Evolutionary conservation across 202 grass and related monocot species (phyloP).

Genomic region (Bolboschoenoplectus hybrid): DNA sequence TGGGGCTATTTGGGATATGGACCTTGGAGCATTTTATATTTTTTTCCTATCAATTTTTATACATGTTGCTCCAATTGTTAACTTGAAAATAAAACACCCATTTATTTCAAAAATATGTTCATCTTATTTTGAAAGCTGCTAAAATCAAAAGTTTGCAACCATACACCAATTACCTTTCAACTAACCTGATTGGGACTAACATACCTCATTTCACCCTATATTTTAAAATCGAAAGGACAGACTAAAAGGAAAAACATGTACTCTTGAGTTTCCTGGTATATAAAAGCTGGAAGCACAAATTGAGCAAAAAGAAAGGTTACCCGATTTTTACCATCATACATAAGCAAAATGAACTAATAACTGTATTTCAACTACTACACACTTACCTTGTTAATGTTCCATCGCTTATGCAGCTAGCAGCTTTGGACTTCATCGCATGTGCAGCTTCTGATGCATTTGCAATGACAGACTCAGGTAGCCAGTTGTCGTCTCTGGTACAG

Average conservation of each 20-base stretch:
- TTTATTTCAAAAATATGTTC: not conserved
- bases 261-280: not conserved
- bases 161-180: not conserved
- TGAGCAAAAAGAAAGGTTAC: not conserved
- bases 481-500: slow-evolving; percentile 88
- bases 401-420: slow-evolving; percentile 67
- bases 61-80: not conserved
- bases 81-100: not conserved
- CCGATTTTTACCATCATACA: not conserved
- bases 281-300: not conserved
- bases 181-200: not conserved
- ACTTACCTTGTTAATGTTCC: slow-evolving; percentile 20
- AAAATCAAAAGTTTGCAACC: not conserved
- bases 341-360: not conserved
- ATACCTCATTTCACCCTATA: not conserved
- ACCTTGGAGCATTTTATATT: not conserved
- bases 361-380: not conserved
- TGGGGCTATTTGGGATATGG: not conserved
- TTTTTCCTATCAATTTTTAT: not conserved
- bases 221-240: not conserved
- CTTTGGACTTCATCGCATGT: slow-evolving; percentile 94
- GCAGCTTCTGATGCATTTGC: slow-evolving; percentile 95
- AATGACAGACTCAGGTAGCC: slow-evolving; percentile 93
- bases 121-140: not conserved
- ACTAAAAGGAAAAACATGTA: not conserved